Evolutionary conservation across 1,284 basidiomycete species (phyloP).

Genomic region (Microbotryum intermedium): DNA sequence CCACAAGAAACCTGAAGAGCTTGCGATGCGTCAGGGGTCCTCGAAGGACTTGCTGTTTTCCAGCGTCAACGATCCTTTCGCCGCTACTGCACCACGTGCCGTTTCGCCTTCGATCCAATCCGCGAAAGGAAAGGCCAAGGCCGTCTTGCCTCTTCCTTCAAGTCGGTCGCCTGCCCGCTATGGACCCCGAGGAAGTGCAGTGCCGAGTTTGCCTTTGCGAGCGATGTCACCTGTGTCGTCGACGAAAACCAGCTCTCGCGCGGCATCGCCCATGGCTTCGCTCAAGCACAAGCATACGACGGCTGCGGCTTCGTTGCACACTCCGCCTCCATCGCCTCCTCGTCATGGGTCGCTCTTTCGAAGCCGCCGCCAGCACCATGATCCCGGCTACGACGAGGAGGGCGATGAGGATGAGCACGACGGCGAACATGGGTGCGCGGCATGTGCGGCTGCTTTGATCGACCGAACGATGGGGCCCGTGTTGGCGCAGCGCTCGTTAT

Average conservation of each 20-base stretch:
- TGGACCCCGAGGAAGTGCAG: not conserved
- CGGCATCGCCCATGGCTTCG: not conserved
- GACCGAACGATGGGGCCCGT: slow-evolving; percentile 4
- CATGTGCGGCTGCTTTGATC: slow-evolving; percentile 15
- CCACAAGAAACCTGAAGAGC: not conserved
- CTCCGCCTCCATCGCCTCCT: slow-evolving; percentile 4
- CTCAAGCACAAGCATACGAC: not conserved
- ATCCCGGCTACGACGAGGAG: not conserved
- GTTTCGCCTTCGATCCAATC: slow-evolving; percentile 1
- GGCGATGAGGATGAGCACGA: not conserved
- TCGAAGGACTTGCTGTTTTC: slow-evolving; percentile 11
- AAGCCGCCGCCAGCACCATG: not conserved
- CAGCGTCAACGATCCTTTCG: slow-evolving; percentile 13
- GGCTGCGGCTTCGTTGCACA: not conserved
- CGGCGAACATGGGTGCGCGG: slow-evolving; percentile 4
- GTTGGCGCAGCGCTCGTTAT: not conserved
- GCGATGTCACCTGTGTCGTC: not conserved
- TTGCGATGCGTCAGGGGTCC: slow-evolving; percentile 4
- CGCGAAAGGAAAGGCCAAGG: slow-evolving; percentile 21
- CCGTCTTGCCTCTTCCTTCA: not conserved
- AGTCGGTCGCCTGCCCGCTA: no score
- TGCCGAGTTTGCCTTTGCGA: not conserved
- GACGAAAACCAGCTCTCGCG: not conserved
- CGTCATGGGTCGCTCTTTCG: slow-evolving; percentile 1
- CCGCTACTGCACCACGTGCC: slow-evolving; percentile 16